Evolutionary conservation across 306 rosid species (phyloP), one percentile per base, ranked within the genome.

Genomic region (Prunus mongolica): DNA sequence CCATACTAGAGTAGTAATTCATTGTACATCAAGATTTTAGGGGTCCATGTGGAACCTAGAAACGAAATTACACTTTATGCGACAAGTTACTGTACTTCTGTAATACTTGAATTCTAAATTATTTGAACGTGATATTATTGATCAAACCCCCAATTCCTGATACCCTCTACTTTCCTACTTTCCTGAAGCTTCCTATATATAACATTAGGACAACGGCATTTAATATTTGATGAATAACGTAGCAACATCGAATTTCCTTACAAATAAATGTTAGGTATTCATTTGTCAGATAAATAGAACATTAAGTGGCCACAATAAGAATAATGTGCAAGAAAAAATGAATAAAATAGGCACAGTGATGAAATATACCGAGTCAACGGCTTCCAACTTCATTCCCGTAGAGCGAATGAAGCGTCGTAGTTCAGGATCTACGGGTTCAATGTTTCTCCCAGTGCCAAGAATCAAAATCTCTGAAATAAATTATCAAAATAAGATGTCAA

Each of bases 381-480:
- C 93, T 89, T 94, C 98, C 60, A 94, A 82, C 87, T 92, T 92
- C 80, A 94, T 92, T 89, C 98, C 97, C 63, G 87, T 80, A 58
- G 96, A 90, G 34, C 85, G 88, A 69, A 92, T 69, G 82, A 86
- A 87, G 77, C 38, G 84, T 24, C 85, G 78, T 64, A 90, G 77
- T 81, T 90, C 93, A 65, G 97, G 96, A 87, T 85, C 84, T 38
- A 94, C 89, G 5, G 67, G 89, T 49, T 89, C 93, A 81, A 87
- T 87, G 86, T 82, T 2, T 82, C 89, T 87, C 83, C 98, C 98
- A 85, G 95, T 87, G 76, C 95, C 98, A 84, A 94, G 67, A 76
- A 94, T 75, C 76, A 94, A 84, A 88, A 90, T 94, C 94, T 94
- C 98, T 91, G 96, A 45, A 47, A 89, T 57, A 71, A 71, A 14